Evolutionary conservation across 257 asterid genomes (phyloP).

Genomic region (Petunia axillaris): DNA sequence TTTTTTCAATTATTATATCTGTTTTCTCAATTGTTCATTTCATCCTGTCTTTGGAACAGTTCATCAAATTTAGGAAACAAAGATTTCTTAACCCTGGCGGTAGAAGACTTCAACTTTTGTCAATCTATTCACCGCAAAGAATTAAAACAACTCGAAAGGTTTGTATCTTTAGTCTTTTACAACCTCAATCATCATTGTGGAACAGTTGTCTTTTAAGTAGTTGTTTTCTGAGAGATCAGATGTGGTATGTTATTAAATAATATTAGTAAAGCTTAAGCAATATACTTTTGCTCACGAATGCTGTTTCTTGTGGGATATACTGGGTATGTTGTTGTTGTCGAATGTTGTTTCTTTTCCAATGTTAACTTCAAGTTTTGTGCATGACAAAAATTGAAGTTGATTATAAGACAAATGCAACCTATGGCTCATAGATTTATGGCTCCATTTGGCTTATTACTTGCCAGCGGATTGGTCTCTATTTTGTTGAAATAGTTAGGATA

Average conservation of each 20-base stretch:
- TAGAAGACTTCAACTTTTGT: constrained; percentile 75
- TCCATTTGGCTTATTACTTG: constrained; percentile 2
- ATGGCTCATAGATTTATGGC: constrained; percentile 17
- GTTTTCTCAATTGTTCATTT: constrained; percentile 16
- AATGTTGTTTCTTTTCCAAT: constrained; percentile 16
- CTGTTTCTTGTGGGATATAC: not conserved
- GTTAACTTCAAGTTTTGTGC: not conserved
- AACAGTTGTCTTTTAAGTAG: constrained; percentile 1
- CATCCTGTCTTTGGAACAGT: constrained; percentile 43
- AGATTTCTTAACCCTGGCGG: constrained; percentile 66
- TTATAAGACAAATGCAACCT: not conserved
- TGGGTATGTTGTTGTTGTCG: too few relatives aligned
- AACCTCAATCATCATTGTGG: constrained; percentile 2
- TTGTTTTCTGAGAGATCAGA: constrained; percentile 15
- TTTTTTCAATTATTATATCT: not conserved
- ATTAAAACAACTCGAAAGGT: constrained; percentile 80
- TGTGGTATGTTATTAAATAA: not conserved
- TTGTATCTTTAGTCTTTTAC: constrained; percentile 10
- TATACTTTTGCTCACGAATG: not conserved
- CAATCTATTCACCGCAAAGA: constrained; percentile 69
- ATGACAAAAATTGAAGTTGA: constrained; percentile 20
- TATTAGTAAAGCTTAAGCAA: not conserved
- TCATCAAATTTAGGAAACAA: constrained; percentile 65
- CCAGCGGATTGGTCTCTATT: constrained; percentile 11
- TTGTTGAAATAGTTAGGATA: constrained; percentile 10